Conservation (phyloP, 2,329 filamentous ascomycete species). For the Trichoderma harzianum region DNA sequence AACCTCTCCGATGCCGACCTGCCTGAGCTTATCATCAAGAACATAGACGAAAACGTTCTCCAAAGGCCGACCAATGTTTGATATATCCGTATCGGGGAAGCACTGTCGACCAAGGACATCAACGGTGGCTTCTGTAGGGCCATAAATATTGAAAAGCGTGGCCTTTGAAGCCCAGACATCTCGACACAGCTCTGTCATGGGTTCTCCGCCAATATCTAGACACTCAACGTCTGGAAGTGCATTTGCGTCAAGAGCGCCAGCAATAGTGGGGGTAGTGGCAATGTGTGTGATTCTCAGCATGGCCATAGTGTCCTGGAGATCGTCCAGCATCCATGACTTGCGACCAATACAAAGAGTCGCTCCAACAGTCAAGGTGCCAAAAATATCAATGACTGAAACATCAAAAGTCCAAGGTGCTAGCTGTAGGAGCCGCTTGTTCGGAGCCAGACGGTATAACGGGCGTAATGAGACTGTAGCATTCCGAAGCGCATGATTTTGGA, state of each 20-base stretch:
- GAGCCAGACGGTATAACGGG: not conserved
- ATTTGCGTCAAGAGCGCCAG: not conserved
- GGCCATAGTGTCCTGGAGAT: not conserved
- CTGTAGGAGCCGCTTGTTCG: not conserved
- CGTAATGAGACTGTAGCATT: not conserved
- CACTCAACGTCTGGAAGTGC: not conserved
- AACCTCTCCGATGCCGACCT: not conserved
- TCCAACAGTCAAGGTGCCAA: not conserved
- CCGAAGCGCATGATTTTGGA: not conserved
- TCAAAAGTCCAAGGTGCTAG: not conserved
- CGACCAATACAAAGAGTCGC: not conserved
- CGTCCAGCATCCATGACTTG: not conserved
- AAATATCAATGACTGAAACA: not conserved
- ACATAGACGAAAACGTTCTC: not conserved
- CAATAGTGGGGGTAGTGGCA: not conserved
- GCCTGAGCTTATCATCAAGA: not conserved
- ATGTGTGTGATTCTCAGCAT: not conserved
- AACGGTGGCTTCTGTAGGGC: not conserved
- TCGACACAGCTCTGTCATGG: not conserved
- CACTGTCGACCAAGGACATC: not conserved
- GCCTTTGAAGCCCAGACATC: not conserved
- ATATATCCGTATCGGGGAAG: not conserved
- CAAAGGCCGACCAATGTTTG: not conserved
- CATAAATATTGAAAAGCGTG: not conserved
- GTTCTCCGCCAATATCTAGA: not conserved